A percentile compares a stretch with the other conserved stretches of the same genome.
These are phyloP conservation scores for Ilex paraguariensis DNA, from an alignment of 305 asterid species.

Conservation along the genomic window DNA sequence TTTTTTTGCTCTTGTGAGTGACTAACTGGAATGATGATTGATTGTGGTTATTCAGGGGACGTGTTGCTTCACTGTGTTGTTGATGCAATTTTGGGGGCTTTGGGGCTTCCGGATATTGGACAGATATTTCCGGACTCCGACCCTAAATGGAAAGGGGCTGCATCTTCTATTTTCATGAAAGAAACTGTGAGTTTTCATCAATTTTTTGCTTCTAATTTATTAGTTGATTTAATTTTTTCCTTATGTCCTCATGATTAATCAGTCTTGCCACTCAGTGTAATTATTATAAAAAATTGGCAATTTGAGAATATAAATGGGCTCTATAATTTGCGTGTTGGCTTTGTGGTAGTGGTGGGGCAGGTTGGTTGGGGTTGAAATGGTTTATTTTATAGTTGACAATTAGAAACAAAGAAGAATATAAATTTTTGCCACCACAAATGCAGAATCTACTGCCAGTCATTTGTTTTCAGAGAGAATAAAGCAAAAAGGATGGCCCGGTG, in stretches of 20 bases:
- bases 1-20: too few species aligned
- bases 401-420: too few species aligned
- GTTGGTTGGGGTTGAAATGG: too few species aligned
- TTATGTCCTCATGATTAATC: neutral
- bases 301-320: too few species aligned
- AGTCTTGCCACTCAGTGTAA: neutral
- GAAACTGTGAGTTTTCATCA: slow-evolving; percentile 60
- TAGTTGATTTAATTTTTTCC: neutral
- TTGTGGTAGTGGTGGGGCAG: too few species aligned
- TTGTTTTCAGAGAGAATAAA: too few species aligned
- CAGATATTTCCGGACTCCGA: slow-evolving; percentile 92
- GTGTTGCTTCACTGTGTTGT: slow-evolving; percentile 97
- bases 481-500: too few species aligned
- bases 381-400: too few species aligned
- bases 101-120: slow-evolving; percentile 94
- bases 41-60: slow-evolving; percentile 48
- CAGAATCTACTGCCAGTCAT: too few species aligned
- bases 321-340: too few species aligned
- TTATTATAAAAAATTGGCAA: too few species aligned
- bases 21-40: neutral
- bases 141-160: slow-evolving; percentile 96
- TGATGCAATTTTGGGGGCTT: slow-evolving; percentile 91
- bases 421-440: too few species aligned
- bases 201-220: neutral
- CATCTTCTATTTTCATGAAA: slow-evolving; percentile 79